Evolutionary conservation across 2,329 filamentous ascomycete species (phyloP), one percentile per base, ranked within the genome.

Genomic region (Trichoderma atrobrunneum): DNA sequence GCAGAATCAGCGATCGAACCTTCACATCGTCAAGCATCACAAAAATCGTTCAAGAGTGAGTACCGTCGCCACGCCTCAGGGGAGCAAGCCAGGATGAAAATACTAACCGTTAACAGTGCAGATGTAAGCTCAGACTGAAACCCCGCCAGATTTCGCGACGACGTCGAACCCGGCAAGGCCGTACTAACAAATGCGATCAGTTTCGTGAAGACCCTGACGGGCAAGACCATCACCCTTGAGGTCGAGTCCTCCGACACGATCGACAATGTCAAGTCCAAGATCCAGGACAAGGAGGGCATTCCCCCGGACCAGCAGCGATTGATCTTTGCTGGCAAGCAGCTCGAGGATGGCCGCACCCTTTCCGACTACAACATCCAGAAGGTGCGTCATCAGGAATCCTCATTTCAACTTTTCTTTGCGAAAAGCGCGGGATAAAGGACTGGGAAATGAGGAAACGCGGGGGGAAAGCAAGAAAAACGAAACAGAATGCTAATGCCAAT

Each of bases 131-230:
- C 34, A 28, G 28, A 51, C 32, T 12, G 21, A 48, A 26, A 26
- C 63, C 75, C 77, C 26, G 32, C 16, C 18, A 34, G 30, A 34
- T 34, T 59, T 59, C 59, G 72, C 72, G 70, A 73, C 76, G 73
- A 77, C 73, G 57, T 71, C 75, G 73, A 79, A 74, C 70, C 74
- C 74, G 73, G 73, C 73, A 59, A 70, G 57, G 70, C 56, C 62
- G 71, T 79, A 80, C 78, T 80, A 74, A 82, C 78, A 71, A 60
- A 61, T 73, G 72, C 78, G 72, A 59, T 24, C 87, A 97, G 93
- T 92, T 98, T 98, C 92, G 95, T 98, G 88, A 98, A 98, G 92
- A 98, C 95, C 90, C 94, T 98, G 84, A 98, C 95, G 90, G 95
- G 96, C 88, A 98, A 98, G 93, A 98, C 95, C 86, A 98, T 98